Evolutionary conservation across 2,329 filamentous ascomycete genomes (phyloP).

Genomic region (Cryphonectria radicalis): DNA sequence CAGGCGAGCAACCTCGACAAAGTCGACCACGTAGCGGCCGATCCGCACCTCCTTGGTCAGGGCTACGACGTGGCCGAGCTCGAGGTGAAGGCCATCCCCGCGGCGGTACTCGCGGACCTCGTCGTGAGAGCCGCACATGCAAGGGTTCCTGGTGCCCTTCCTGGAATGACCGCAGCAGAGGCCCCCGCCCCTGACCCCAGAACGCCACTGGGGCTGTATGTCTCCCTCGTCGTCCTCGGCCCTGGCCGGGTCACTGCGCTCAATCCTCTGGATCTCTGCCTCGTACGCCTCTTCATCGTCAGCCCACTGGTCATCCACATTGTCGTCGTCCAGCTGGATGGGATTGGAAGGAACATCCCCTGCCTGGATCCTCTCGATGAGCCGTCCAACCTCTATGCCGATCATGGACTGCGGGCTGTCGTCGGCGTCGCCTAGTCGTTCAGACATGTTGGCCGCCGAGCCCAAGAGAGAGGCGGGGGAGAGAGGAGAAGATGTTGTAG

Average conservation of each 20-base stretch:
- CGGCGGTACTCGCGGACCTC: conserved; percentile 20
- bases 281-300: conserved; percentile 26
- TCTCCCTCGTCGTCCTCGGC: not conserved
- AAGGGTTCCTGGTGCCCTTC: conserved; percentile 25
- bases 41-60: conserved; percentile 33
- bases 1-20: conserved; percentile 46
- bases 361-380: not conserved
- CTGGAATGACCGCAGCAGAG: conserved; percentile 17
- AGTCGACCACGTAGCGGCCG: conserved; percentile 25
- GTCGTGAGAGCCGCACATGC: conserved; percentile 19
- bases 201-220: not conserved
- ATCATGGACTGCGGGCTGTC: not conserved
- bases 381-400: not conserved
- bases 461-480: not conserved
- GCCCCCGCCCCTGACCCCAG: not conserved
- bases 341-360: conserved; percentile 9
- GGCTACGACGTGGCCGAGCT: conserved; percentile 31
- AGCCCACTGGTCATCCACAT: conserved; percentile 22
- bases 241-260: conserved; percentile 19
- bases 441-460: not conserved
- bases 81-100: conserved; percentile 19
- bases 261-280: conserved; percentile 10
- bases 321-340: conserved; percentile 22
- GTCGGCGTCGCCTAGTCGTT: not conserved
- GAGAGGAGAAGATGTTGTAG: not conserved